Evolutionary conservation across 176 grass and related monocot species (phyloP).

Genomic region (Microstegium vimineum): DNA sequence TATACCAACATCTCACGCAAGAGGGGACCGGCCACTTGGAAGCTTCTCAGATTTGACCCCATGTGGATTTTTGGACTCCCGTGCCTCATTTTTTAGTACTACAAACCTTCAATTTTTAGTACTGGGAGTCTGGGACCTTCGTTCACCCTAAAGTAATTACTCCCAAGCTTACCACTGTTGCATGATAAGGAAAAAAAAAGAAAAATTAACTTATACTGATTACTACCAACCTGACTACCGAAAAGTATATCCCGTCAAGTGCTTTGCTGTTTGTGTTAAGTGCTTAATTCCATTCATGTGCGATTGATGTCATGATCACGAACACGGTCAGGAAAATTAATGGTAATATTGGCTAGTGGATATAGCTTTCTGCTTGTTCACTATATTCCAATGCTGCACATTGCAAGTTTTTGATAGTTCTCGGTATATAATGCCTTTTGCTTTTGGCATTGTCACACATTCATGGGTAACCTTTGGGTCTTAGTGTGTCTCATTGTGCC

Average conservation of each 20-base stretch:
- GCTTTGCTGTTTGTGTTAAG: neutral
- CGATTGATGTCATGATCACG: neutral
- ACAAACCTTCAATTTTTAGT: too few relatives aligned
- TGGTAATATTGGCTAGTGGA: slow-evolving; percentile 3
- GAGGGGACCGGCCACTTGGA: slow-evolving; percentile 21
- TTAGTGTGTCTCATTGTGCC: neutral
- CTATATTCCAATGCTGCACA: neutral
- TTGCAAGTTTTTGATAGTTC: neutral
- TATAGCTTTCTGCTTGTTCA: neutral
- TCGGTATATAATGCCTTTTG: neutral
- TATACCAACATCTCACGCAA: slow-evolving; percentile 34
- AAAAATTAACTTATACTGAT: neutral
- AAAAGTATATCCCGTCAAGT: neutral
- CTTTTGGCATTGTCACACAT: neutral
- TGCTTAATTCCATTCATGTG: neutral
- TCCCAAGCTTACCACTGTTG: neutral
- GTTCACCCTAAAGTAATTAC: neutral
- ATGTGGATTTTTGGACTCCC: slow-evolving; percentile 14
- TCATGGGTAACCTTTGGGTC: neutral
- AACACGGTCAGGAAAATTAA: neutral
- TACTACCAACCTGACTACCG: neutral
- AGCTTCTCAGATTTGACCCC: slow-evolving; percentile 29
- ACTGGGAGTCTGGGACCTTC: neutral
- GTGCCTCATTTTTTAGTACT: neutral
- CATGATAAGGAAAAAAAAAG: neutral